Evolutionary conservation across 2,329 filamentous ascomycete species (phyloP).

Genomic region (Apiospora pterosperma): DNA sequence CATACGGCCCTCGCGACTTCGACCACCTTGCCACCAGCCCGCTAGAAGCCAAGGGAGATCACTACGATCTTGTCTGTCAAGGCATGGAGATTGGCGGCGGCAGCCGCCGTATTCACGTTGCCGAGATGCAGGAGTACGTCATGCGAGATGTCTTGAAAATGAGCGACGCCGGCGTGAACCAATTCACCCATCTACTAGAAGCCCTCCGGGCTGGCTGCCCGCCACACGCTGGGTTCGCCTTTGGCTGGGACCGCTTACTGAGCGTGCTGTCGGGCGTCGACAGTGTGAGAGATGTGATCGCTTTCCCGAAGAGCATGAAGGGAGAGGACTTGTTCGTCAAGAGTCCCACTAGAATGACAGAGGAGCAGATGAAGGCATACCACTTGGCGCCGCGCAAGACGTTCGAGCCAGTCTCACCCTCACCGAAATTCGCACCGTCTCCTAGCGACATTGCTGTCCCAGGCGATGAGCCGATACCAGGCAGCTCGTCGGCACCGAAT

Average conservation of each 20-base stretch:
- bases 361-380: constrained; percentile 49
- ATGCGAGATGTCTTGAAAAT: constrained; percentile 82
- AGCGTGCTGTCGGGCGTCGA: constrained; percentile 74
- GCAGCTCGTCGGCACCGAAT: not conserved
- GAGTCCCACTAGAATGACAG: constrained; percentile 67
- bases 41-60: constrained; percentile 71
- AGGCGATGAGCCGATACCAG: not conserved
- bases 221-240: constrained; percentile 87
- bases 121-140: constrained; percentile 78
- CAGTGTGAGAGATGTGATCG: constrained; percentile 89
- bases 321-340: constrained; percentile 83
- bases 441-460: not conserved
- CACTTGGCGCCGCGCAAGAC: constrained; percentile 28
- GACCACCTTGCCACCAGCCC: constrained; percentile 72
- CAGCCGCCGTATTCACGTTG: constrained; percentile 85
- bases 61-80: constrained; percentile 95
- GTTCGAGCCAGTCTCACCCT: not conserved
- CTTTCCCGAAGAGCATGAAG: constrained; percentile 90
- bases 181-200: constrained; percentile 82
- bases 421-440: not conserved
- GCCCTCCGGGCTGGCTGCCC: constrained; percentile 84
- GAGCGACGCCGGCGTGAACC: constrained; percentile 64
- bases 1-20: constrained; percentile 67
- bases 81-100: constrained; percentile 93
- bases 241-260: constrained; percentile 86